These are phyloP conservation scores for Podospora fimiseda DNA, from an alignment of 495 filamentous ascomycete species.

Conservation along the genomic window DNA sequence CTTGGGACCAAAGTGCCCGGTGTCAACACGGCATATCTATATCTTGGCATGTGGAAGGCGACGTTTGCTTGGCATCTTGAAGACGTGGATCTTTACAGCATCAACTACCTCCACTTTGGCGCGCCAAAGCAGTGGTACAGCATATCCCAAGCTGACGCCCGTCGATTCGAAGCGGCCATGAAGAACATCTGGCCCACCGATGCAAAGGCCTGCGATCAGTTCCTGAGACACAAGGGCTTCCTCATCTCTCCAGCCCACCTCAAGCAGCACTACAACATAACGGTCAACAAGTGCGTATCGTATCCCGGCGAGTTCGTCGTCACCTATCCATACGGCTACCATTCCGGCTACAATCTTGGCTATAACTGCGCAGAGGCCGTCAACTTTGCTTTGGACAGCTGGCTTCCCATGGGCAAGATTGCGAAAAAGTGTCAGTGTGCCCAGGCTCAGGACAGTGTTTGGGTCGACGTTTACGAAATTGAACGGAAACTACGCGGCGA, in stretches of 20 bases:
- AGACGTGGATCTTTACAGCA: constrained; percentile 97
- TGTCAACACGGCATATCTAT: constrained; percentile 98
- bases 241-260: constrained; percentile 89
- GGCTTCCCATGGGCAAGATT: constrained; percentile 89
- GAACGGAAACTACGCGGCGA: constrained; percentile 91
- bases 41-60: constrained; percentile 98
- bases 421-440: constrained; percentile 98
- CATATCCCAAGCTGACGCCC: constrained; percentile 93
- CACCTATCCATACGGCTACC: constrained; percentile 96
- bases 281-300: constrained; percentile 91
- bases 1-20: constrained; percentile 92
- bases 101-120: constrained; percentile 99
- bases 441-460: constrained; percentile 81
- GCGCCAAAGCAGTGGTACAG: constrained; percentile 99
- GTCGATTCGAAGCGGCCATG: constrained; percentile 91
- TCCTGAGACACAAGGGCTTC: constrained; percentile 95
- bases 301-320: constrained; percentile 98
- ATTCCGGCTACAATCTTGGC: constrained; percentile 95
- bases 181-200: constrained; percentile 91
- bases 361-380: constrained; percentile 99
- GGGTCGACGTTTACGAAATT: constrained; percentile 93
- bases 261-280: constrained; percentile 82
- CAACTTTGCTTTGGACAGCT: constrained; percentile 92
- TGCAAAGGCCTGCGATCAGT: constrained; percentile 95
- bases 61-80: constrained; percentile 99